Evolutionary conservation across 2,329 filamentous ascomycete genomes (phyloP), one percentile per base, ranked within the genome.

Genomic region (Grosmannia clavigera): DNA sequence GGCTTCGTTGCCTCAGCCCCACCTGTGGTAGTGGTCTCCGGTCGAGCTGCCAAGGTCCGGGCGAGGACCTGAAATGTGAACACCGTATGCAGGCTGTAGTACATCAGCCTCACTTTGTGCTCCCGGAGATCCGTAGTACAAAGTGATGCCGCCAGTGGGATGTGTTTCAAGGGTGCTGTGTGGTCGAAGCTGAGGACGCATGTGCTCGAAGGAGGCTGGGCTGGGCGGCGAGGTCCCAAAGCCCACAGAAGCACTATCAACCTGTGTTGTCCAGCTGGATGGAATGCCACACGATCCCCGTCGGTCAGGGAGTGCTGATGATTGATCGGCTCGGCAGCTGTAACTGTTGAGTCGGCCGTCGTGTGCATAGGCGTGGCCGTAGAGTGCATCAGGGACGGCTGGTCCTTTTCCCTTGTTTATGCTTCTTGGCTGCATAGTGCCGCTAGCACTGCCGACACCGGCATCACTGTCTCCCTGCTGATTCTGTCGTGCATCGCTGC

Each of bases 401-500:
- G 43, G 43, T 5, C 12, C 60, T 25, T 61, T 61, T 7, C 60
- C 60, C 12, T 61, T 61, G 57, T 58, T 52, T 12, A 48, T 25
- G 1, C 2, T 43, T 6, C 14, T 4, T 29, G 51, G 19, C 4
- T 22, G 40, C 40, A 25, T 50, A n/a, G 43, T 19, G 7, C 29
- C 7, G 31, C n/a, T 35, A 4, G 58, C 12, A 3, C 27, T 14
- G 55, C 40, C 16, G 55, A 27, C 25, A 6, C n/a, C 27, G 29
- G 5, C 9, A 55, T 52, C 50, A 3, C 5, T n/a, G 50, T 52
- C 50, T 3, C 12, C 55, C 10, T 46, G 55, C 59, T 27, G 53
- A 3, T 52, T 58, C 10, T 57, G 86, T 61, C 83, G 76, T 35
- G 84, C 78, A 62, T 87, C 82, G n/a, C 82, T 85, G 25, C 71